A percentile compares a stretch with the other conserved stretches of the same genome.
These are phyloP conservation scores for Miscanthus lutarioriparius DNA, from an alignment of 176 grass and related monocot species.

Conservation along the genomic window DNA sequence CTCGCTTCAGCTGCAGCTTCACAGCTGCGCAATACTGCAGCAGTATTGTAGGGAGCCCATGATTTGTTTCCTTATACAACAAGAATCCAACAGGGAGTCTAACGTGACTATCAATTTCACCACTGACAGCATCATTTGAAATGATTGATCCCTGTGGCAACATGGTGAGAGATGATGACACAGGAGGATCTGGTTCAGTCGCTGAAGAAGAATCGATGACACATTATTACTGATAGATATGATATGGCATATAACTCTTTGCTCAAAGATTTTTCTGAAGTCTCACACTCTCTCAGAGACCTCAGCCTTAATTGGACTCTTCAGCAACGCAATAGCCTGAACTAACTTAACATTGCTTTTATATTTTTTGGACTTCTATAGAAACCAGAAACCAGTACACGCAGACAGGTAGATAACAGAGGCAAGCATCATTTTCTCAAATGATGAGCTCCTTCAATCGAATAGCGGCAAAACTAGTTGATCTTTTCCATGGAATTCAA, in stretches of 20 bases:
- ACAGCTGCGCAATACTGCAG: not conserved
- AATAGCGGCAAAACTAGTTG: not conserved
- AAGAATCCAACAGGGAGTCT: not conserved
- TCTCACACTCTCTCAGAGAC: slow-evolving; percentile 46
- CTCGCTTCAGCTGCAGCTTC: not conserved
- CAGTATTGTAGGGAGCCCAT: too few species aligned
- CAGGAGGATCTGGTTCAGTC: not conserved
- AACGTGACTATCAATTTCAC: slow-evolving; percentile 20
- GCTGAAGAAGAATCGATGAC: slow-evolving; percentile 29
- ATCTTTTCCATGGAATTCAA: not conserved
- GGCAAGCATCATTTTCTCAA: slow-evolving; percentile 1
- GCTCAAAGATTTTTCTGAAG: slow-evolving; percentile 61
- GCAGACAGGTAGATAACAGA: not conserved
- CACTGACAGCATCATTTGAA: slow-evolving; percentile 23
- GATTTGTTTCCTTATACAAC: not conserved
- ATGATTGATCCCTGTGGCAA: slow-evolving; percentile 51
- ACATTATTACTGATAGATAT: slow-evolving; percentile 41
- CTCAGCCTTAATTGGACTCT: not conserved
- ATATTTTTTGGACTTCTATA: not conserved
- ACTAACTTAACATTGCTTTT: not conserved
- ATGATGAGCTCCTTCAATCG: not conserved
- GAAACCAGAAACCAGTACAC: slow-evolving; percentile 20
- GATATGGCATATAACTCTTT: slow-evolving; percentile 32
- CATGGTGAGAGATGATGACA: slow-evolving; percentile 30
- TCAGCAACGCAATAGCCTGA: not conserved